phyloP scores from a whole-genome alignment of 805 yeast genomes.

The Hemisphaericaspora nanyangensis region DNA sequence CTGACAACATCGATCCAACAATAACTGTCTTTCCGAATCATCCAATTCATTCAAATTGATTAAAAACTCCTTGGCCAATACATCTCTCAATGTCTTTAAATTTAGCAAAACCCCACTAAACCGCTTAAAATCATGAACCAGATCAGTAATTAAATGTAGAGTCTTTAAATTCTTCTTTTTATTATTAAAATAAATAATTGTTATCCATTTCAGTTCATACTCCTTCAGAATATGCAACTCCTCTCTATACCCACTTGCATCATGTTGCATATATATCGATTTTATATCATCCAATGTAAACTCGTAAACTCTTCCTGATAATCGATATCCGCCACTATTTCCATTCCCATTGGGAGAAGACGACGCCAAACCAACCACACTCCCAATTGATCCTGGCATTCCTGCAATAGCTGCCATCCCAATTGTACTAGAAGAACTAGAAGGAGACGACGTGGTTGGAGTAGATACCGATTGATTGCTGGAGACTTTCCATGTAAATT shows the following conservation, averaged over 20 bases:
- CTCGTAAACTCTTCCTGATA: constrained; percentile 30
- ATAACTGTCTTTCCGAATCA: constrained; percentile 21
- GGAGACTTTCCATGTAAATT: constrained; percentile 46
- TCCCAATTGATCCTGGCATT: constrained; percentile 3
- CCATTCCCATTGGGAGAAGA: not conserved
- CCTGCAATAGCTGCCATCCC: not conserved
- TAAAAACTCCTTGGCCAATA: constrained; percentile 56
- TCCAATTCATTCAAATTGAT: constrained; percentile 36
- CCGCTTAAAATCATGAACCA: constrained; percentile 53
- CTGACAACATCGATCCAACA: constrained; percentile 18
- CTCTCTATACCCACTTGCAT: constrained; percentile 82
- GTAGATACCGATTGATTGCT: constrained; percentile 24
- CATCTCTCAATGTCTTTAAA: constrained; percentile 58
- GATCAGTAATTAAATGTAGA: constrained; percentile 71
- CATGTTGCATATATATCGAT: constrained; percentile 57
- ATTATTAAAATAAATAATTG: constrained; percentile 65
- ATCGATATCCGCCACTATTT: no score
- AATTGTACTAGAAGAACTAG: not conserved
- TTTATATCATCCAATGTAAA: constrained; percentile 59
- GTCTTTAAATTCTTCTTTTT: constrained; percentile 66
- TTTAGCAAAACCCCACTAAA: constrained; percentile 57
- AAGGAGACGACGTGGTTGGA: constrained; percentile 7
- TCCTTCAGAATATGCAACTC: constrained; percentile 73
- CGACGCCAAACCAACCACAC: constrained; percentile 22
- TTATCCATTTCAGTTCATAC: constrained; percentile 68